A percentile compares a stretch with the other conserved stretches of the same genome.
Conservation (phyloP, 805 yeast species). For the Kodamaea lidongshanica region DNA sequence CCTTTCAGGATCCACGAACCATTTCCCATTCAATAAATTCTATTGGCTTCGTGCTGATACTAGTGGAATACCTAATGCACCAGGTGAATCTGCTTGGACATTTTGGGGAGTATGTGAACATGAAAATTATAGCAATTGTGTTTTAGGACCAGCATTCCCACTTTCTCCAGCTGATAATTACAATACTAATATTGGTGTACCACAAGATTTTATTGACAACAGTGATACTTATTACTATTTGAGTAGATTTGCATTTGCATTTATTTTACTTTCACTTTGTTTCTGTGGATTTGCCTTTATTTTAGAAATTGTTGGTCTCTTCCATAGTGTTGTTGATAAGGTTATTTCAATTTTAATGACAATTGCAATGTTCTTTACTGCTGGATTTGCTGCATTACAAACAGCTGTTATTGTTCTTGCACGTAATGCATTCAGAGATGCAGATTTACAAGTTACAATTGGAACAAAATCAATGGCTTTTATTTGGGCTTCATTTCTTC, state of each 20-base stretch:
- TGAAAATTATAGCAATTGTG: slow-evolving; percentile 46
- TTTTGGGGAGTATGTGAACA: slow-evolving; percentile 67
- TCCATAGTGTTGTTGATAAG: slow-evolving; percentile 50
- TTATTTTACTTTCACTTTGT: slow-evolving; percentile 42
- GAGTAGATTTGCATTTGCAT: slow-evolving; percentile 41
- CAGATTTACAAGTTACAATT: slow-evolving; percentile 39
- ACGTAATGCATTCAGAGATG: slow-evolving; percentile 55
- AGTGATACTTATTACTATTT: slow-evolving; percentile 56
- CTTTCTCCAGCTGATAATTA: slow-evolving; percentile 79
- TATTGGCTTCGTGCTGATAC: slow-evolving; percentile 83
- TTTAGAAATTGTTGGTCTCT: slow-evolving; percentile 48
- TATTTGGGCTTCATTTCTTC: slow-evolving; percentile 64
- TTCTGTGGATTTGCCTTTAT: slow-evolving; percentile 60
- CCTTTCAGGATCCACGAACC: slow-evolving; percentile 56
- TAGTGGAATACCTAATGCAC: slow-evolving; percentile 43
- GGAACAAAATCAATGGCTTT: slow-evolving; percentile 58
- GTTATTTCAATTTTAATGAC: slow-evolving; percentile 47
- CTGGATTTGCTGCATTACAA: slow-evolving; percentile 61
- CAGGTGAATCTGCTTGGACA: slow-evolving; percentile 66
- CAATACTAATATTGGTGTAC: slow-evolving; percentile 43
- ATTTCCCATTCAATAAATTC: slow-evolving; percentile 59
- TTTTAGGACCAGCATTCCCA: slow-evolving; percentile 70
- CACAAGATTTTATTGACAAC: slow-evolving; percentile 43
- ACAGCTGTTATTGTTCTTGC: slow-evolving; percentile 80
- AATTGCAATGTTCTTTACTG: slow-evolving; percentile 47